These are phyloP conservation scores for Periglandula ipomoeae DNA, from an alignment of 2,329 filamentous ascomycete species.

Conservation along the genomic window DNA sequence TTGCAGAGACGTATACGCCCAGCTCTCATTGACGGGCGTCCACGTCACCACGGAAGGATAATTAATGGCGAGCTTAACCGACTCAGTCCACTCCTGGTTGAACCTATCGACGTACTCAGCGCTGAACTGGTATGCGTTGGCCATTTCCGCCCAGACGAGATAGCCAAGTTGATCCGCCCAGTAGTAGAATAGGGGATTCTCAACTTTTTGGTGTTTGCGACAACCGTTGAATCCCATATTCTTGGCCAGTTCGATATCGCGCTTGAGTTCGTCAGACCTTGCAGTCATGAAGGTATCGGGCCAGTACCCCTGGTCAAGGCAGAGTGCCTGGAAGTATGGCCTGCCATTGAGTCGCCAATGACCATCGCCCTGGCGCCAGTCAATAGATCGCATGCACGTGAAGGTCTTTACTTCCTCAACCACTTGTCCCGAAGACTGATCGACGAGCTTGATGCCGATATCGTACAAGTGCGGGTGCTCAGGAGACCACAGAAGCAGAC, in stretches of 20 bases:
- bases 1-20: conserved; percentile 53
- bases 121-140: conserved; percentile 55
- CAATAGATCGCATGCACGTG: conserved; percentile 50
- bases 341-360: conserved; percentile 50
- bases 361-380: conserved; percentile 49
- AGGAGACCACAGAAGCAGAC: conserved; percentile 54
- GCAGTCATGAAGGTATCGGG: conserved; percentile 51
- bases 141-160: conserved; percentile 57
- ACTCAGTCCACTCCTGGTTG: conserved; percentile 55
- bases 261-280: conserved; percentile 35
- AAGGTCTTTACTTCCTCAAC: conserved; percentile 51
- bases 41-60: conserved; percentile 55
- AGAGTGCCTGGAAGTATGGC: conserved; percentile 51
- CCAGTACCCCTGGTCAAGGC: conserved; percentile 57
- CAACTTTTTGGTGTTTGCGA: conserved; percentile 56
- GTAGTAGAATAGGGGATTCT: conserved; percentile 51
- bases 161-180: conserved; percentile 53
- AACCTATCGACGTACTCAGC: conserved; percentile 49
- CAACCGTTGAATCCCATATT: conserved; percentile 57
- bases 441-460: conserved; percentile 42
- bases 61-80: conserved; percentile 55
- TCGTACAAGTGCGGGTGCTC: conserved; percentile 49
- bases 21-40: conserved; percentile 57
- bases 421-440: conserved; percentile 24
- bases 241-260: conserved; percentile 47